A percentile compares a stretch with the other conserved stretches of the same genome.
These are phyloP conservation scores for Taiozyma onychis DNA, from an alignment of 1,139 yeast species.

Conservation along the genomic window DNA sequence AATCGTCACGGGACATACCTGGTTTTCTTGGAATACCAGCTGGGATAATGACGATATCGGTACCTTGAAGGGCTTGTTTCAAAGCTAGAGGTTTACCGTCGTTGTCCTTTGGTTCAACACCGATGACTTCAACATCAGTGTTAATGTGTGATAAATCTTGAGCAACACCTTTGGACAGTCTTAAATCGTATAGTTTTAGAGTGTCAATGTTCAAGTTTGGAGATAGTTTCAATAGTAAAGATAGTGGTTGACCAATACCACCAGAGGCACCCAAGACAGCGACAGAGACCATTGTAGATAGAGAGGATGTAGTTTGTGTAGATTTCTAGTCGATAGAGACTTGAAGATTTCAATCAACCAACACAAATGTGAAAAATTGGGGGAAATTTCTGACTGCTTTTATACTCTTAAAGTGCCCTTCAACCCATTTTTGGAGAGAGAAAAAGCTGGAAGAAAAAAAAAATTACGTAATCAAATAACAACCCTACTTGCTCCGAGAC, in stretches of 20 bases:
- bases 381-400: background rate
- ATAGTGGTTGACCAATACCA: constrained; percentile 75
- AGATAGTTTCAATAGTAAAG: constrained; percentile 56
- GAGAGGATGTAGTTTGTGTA: too few species aligned
- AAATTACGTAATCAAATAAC: background rate
- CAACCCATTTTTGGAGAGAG: background rate
- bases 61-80: constrained; percentile 43
- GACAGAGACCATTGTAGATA: constrained; percentile 48
- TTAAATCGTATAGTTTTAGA: constrained; percentile 60
- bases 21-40: constrained; percentile 83
- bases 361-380: background rate
- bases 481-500: background rate
- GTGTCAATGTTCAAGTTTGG: constrained; percentile 41
- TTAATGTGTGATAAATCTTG: constrained; percentile 71
- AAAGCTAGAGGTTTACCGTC: constrained; percentile 42
- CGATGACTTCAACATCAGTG: constrained; percentile 49
- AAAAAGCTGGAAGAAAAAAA: background rate
- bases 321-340: too few species aligned
- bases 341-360: too few species aligned
- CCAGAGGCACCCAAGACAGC: constrained; percentile 79
- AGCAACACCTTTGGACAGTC: constrained; percentile 66
- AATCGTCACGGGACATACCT: constrained; percentile 75
- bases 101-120: constrained; percentile 46
- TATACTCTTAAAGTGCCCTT: background rate
- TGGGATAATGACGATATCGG: constrained; percentile 64